Evolutionary conservation across 768 basidiomycete genomes (phyloP), one percentile per base, ranked within the genome.

Genomic region (Leccinum sublutescens): DNA sequence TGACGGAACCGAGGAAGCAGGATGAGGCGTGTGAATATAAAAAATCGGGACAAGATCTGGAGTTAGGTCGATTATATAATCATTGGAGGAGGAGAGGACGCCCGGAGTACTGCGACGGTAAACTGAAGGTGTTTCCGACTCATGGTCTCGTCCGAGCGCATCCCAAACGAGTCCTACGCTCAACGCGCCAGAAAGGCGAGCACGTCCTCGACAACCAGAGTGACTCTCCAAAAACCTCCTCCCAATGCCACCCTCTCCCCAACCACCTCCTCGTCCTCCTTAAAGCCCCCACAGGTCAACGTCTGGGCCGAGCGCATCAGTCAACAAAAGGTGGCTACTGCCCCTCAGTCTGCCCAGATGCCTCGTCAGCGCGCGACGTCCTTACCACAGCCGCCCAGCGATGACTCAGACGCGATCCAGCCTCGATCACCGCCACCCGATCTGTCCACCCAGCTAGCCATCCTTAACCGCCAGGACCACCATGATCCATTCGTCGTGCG

Each of bases 81-180:
- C 5, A n/a, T 15, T 3, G 50, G 47, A 49, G 52, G 52, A 5
- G 49, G 38, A 50, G 45, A 57, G 60, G 56, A 65, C 60, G 60
- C 63, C 38, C 17, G 68, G 61, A 61, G 63, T 31, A 31, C 29
- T 61, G 58, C 57, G 61, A 70, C 67, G n/a, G 52, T 52, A 58
- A 25, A 59, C 68, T 61, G 68, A 59, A 57, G 64, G 66, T 57
- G 61, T 57, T 33, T 62, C 51, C 47, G 66, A 70, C 29, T 31
- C 29, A 73, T 73, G 73, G 63, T 67, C 65, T 75, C 71, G 62
- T 73, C 66, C 50, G 66, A 69, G 57, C 74, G 73, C 54, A 71
- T 70, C 47, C 76, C 76, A 62, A 70, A 77, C 57, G 77, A 85
- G 52, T 87, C 86, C 29, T 88, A 87, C 63, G 83, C 82, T 38